Base-by-base conservation (phyloP, 306 rosid species). In the Quercus dentata region DNA sequence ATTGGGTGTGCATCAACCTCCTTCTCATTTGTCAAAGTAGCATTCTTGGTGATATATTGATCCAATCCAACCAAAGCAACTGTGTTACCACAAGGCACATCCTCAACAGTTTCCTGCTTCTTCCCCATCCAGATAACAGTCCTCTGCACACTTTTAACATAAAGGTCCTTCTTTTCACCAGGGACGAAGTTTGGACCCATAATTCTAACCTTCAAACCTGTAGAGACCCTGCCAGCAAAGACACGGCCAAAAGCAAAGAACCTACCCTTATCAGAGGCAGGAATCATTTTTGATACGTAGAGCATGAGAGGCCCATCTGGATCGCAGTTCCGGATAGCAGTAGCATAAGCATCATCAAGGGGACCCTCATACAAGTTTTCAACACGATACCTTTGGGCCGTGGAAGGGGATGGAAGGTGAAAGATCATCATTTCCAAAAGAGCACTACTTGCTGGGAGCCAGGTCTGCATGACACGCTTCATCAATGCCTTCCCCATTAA, bases 51-150 rank as follows among this genome's bases (percentile, higher is more conserved):
- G 46, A 95, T 95, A 21, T n/a, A 95, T 62, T 95, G 99, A 79
- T 95, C 99, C 78, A 95, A 55, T 82, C 99, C 98, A 31, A 92
- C 98, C 89, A 95, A 0, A 15, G 98, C 99, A 15, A 92, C 99
- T 1, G 97, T 95, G 86, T 95, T 94, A 38, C 97, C 97, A 54
- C 97, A 94, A 13, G 99, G 97, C n/a, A 94, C 99, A 68, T 94
- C 97, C 75, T 94, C 97, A 14, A 94, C 97, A 0, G 97, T 94
- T 79, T 94, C 99, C 73, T 92, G 97, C 38, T 2, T 92, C 91
- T 94, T 94, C 15, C 99, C 99, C 99, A 92, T 94, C 99, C 97
- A 94, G 76, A 94, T 94, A 2, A 94, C 97, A 73, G 99, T 94
- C 70, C 97, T 80, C 83, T 94, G 99, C n/a, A 92, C 97, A 54